These are phyloP conservation scores for Chlorella sp. DNA, from an alignment of 139 green algal genomes.

Conservation along the genomic window DNA sequence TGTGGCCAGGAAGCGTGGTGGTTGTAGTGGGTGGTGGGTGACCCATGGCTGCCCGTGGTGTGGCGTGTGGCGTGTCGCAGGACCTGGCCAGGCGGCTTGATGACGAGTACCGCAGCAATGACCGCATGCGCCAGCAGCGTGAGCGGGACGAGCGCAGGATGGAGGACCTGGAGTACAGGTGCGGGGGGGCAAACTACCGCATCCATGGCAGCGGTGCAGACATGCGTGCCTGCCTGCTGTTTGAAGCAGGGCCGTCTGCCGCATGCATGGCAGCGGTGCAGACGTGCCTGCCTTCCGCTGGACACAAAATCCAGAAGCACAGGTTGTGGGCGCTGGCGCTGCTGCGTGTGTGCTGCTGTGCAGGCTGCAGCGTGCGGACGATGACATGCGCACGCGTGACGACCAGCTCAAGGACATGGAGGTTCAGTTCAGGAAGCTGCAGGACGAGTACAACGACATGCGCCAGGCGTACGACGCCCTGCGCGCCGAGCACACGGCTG, in stretches of 20 bases:
- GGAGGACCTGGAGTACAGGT: conserved; percentile 13
- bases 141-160: conserved; percentile 7
- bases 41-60: neutral
- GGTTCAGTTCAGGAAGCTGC: conserved; percentile 10
- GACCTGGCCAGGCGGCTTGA: conserved; percentile 4
- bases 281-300: too few species aligned
- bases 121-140: conserved; percentile 9
- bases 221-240: too few species aligned
- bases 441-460: conserved; percentile 26
- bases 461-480: conserved; percentile 13
- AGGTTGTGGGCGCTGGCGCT: too few species aligned
- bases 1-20: neutral
- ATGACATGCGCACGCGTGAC: conserved; percentile 10
- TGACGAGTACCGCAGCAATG: conserved; percentile 13
- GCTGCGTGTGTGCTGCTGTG: too few species aligned
- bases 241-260: too few species aligned
- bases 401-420: conserved; percentile 19
- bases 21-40: neutral
- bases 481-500: conserved; percentile 4
- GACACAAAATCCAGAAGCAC: too few species aligned
- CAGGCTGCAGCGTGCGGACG: conserved; percentile 14
- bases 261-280: too few species aligned
- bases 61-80: too few species aligned
- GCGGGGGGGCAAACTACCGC: too few species aligned
- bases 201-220: too few species aligned